Evolutionary conservation across 2,329 filamentous ascomycete species (phyloP).

Genomic region (Lasiodiplodia gonubiensis): DNA sequence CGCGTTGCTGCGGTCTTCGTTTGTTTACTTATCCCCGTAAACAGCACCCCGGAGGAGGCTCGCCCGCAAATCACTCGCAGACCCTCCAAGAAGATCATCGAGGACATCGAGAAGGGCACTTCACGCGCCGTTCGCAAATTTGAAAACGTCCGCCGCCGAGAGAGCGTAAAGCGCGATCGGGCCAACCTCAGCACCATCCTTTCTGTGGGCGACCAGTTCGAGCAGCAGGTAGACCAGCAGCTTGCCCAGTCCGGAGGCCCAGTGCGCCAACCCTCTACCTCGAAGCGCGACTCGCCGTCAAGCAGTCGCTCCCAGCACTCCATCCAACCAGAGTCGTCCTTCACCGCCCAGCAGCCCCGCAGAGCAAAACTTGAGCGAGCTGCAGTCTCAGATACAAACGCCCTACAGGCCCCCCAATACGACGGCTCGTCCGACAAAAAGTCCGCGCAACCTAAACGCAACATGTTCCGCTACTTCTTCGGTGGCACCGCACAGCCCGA

Average conservation of each 20-base stretch:
- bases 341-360: neutral
- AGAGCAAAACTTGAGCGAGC: constrained; percentile 15
- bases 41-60: constrained; percentile 15
- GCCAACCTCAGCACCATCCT: constrained; percentile 26
- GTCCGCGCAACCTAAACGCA: constrained; percentile 34
- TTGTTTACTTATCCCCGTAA: constrained; percentile 19
- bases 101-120: constrained; percentile 42
- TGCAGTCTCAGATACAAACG: constrained; percentile 32
- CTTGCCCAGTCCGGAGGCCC: constrained; percentile 16
- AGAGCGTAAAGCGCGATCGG: constrained; percentile 21
- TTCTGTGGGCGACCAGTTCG: constrained; percentile 28
- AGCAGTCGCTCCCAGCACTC: constrained; percentile 7
- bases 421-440: constrained; percentile 32
- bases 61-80: constrained; percentile 15
- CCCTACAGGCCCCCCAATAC: constrained; percentile 38
- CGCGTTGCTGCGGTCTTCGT: constrained; percentile 17
- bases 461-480: constrained; percentile 49
- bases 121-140: constrained; percentile 21
- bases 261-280: constrained; percentile 34
- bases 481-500: constrained; percentile 33
- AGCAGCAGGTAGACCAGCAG: constrained; percentile 18
- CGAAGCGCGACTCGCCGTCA: constrained; percentile 32
- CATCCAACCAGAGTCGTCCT: constrained; percentile 1
- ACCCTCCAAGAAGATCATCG: constrained; percentile 46
- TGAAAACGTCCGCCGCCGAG: constrained; percentile 19